Conservation (phyloP, 495 filamentous ascomycete genomes). For the Barbatosphaeria neglecta region DNA sequence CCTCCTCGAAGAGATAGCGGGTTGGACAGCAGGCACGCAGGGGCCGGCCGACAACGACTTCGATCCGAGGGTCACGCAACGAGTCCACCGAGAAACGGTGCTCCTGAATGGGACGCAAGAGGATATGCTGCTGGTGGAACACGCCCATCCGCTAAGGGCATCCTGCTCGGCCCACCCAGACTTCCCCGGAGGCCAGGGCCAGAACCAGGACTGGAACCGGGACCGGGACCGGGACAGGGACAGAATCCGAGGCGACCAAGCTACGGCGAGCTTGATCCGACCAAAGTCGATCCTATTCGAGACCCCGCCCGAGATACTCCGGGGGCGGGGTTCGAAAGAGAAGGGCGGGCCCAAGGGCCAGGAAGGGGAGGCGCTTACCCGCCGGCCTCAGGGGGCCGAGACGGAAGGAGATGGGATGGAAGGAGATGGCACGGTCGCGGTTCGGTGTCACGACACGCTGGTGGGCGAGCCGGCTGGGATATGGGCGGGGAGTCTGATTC, state of each 20-base stretch:
- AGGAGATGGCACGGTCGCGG: not conserved
- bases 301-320: not conserved
- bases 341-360: not conserved
- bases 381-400: not conserved
- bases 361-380: too few species aligned
- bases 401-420: not conserved
- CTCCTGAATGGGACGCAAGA: not conserved
- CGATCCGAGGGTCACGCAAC: not conserved
- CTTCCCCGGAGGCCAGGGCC: not conserved
- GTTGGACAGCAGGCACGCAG: not conserved
- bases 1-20: conserved; percentile 8
- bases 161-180: not conserved
- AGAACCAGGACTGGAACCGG: too few species aligned
- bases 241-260: conserved; percentile 5
- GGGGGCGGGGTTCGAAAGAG: not conserved
- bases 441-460: conserved; percentile 5
- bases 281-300: not conserved
- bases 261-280: conserved; percentile 13
- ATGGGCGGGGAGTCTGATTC: conserved; percentile 9
- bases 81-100: not conserved
- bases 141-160: not conserved
- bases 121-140: not conserved
- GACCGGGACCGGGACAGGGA: too few species aligned
- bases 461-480: conserved; percentile 7
- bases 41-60: not conserved